phyloP scores from a whole-genome alignment of 768 basidiomycete genomes.

The Tephrocybe sp. region DNA sequence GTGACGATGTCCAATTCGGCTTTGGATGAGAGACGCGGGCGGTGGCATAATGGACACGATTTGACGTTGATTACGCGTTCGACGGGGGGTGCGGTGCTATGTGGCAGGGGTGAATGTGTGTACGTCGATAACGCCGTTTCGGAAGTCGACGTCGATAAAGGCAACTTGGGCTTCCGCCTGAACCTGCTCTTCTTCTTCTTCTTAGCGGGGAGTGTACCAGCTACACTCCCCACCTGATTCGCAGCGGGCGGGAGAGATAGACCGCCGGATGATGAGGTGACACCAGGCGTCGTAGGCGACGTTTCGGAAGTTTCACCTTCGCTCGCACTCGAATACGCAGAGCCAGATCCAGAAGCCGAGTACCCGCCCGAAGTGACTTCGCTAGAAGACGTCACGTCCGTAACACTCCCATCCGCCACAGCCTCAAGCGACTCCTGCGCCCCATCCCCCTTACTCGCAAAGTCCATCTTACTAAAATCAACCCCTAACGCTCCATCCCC shows the following conservation, averaged over 20 bases:
- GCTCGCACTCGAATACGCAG: slow-evolving; percentile 33
- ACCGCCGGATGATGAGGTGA: neutral
- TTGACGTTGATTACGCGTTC: slow-evolving; percentile 95
- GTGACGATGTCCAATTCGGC: slow-evolving; percentile 95
- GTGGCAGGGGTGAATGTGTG: no score
- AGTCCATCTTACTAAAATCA: slow-evolving; percentile 13
- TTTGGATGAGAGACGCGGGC: slow-evolving; percentile 79
- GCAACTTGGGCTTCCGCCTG: slow-evolving; percentile 16
- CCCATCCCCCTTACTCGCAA: slow-evolving; percentile 1
- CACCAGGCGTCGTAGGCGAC: neutral
- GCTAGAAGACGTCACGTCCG: no score
- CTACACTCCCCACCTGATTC: neutral
- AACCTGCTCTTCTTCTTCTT: slow-evolving; percentile 17
- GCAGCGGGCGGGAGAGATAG: neutral
- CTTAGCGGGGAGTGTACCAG: neutral
- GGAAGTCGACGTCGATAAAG: no score
- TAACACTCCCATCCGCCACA: slow-evolving; percentile 6
- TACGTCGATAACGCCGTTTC: no score
- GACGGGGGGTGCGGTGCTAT: no score
- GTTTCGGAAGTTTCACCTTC: slow-evolving; percentile 31
- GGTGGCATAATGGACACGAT: slow-evolving; percentile 91
- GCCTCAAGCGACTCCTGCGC: neutral
- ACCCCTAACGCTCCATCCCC: slow-evolving; percentile 19
- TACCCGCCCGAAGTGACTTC: no score
- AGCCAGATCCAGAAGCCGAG: neutral